Evolutionary conservation across 2,329 filamentous ascomycete genomes (phyloP).

Genomic region (Penicillium brasilianum): DNA sequence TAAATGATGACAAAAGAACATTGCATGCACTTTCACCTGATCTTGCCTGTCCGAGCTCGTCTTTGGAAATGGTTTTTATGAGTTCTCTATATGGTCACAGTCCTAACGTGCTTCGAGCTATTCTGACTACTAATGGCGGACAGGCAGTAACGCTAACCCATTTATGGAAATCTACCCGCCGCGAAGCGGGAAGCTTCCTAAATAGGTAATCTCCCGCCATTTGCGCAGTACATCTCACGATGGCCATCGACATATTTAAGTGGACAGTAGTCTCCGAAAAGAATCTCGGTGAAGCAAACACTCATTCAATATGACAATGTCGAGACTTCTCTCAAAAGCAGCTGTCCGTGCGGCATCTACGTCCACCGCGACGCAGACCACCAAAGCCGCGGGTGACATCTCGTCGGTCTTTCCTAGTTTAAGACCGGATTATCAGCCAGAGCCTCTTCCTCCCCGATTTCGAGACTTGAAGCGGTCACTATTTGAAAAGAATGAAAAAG

Average conservation of each 20-base stretch:
- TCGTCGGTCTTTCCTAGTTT: slow-evolving; percentile 56
- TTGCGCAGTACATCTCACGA: slow-evolving; percentile 7
- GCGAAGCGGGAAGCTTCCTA: neutral
- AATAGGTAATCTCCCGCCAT: slow-evolving; percentile 9
- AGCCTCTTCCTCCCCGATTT: slow-evolving; percentile 51
- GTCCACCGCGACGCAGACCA: slow-evolving; percentile 40
- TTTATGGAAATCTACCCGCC: slow-evolving; percentile 8
- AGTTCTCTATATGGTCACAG: too few species aligned
- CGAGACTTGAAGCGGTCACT: slow-evolving; percentile 46
- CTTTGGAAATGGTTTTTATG: too few species aligned
- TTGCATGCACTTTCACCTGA: neutral
- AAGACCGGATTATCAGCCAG: slow-evolving; percentile 47
- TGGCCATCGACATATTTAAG: slow-evolving; percentile 11
- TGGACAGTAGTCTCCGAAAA: neutral
- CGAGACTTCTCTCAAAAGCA: slow-evolving; percentile 34
- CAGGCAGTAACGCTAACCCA: neutral
- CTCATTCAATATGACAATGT: slow-evolving; percentile 34
- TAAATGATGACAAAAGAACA: too few species aligned
- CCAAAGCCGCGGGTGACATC: slow-evolving; percentile 54
- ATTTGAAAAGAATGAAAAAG: slow-evolving; percentile 48
- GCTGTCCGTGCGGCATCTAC: slow-evolving; percentile 37
- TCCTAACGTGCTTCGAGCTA: neutral
- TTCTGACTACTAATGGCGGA: neutral
- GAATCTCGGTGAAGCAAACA: neutral
- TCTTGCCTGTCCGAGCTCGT: too few species aligned